Evolutionary conservation across 1,139 yeast species (phyloP).

Genomic region (Lodderomyces metapsilosis): DNA sequence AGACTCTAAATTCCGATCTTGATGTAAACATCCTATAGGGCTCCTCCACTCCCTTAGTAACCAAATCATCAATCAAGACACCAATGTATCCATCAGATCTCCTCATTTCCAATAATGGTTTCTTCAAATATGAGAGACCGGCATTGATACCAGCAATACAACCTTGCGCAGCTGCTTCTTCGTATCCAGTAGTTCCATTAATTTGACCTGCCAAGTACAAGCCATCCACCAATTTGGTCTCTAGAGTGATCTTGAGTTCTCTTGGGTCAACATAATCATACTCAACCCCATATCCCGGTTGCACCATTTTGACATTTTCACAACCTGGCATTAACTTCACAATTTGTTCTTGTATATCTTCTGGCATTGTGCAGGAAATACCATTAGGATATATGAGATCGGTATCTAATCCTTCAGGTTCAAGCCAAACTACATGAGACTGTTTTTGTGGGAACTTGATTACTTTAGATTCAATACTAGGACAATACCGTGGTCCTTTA

Average conservation of each 20-base stretch:
- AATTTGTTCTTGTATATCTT: slow-evolving; percentile 77
- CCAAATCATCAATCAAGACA: slow-evolving; percentile 87
- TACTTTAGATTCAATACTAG: slow-evolving; percentile 90
- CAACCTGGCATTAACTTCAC: slow-evolving; percentile 83
- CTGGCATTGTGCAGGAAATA: slow-evolving; percentile 94
- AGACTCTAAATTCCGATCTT: slow-evolving; percentile 87
- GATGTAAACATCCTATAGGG: slow-evolving; percentile 99
- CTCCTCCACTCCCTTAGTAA: slow-evolving; percentile 94
- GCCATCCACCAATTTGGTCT: slow-evolving; percentile 78
- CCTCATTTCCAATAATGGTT: slow-evolving; percentile 53
- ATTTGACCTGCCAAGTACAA: slow-evolving; percentile 94
- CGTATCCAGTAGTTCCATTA: slow-evolving; percentile 98
- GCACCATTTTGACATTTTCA: slow-evolving; percentile 80
- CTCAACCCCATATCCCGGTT: slow-evolving; percentile 98
- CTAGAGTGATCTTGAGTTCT: slow-evolving; percentile 73
- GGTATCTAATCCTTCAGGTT: slow-evolving; percentile 90
- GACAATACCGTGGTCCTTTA: slow-evolving; percentile 96
- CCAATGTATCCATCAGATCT: slow-evolving; percentile 91
- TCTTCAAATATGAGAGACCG: slow-evolving; percentile 47
- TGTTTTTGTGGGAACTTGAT: slow-evolving; percentile 75
- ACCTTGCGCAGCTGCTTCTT: slow-evolving; percentile 98
- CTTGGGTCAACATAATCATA: slow-evolving; percentile 96
- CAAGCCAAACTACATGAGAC: slow-evolving; percentile 87
- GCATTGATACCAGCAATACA: slow-evolving; percentile 95
- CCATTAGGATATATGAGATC: slow-evolving; percentile 94